Evolutionary conservation across 2,329 filamentous ascomycete species (phyloP).

Genomic region (Fusarium humuli): DNA sequence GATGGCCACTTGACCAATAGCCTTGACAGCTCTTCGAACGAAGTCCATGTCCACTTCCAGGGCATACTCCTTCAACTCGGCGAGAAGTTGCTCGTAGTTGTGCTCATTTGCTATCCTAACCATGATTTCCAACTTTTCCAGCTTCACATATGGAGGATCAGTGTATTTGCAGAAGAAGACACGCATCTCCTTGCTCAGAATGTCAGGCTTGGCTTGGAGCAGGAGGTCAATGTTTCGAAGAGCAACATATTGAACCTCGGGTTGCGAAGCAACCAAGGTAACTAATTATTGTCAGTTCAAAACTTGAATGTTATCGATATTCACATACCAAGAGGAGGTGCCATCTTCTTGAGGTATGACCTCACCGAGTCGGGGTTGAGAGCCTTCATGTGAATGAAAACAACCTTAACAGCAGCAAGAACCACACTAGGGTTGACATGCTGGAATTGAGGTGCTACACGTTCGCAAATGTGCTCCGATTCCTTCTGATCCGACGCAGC

Average conservation of each 20-base stretch:
- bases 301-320: not conserved
- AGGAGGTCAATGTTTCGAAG: constrained; percentile 95
- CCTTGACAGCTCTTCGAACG: constrained; percentile 91
- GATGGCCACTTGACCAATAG: constrained; percentile 97
- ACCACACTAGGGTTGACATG: constrained; percentile 98
- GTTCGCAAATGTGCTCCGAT: constrained; percentile 97
- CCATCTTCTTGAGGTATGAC: constrained; percentile 98
- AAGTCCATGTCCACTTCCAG: constrained; percentile 99
- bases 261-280: constrained; percentile 92
- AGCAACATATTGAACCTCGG: constrained; percentile 98
- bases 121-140: constrained; percentile 99
- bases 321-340: constrained; percentile 84
- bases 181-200: constrained; percentile 94
- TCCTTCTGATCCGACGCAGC: constrained; percentile 90
- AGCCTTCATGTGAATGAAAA: constrained; percentile 94
- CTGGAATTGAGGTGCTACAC: constrained; percentile 96
- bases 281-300: constrained; percentile 63
- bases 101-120: constrained; percentile 97
- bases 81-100: constrained; percentile 93
- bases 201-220: constrained; percentile 94
- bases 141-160: constrained; percentile 95
- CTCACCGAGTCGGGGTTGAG: constrained; percentile 81
- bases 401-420: constrained; percentile 95
- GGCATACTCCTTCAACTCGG: constrained; percentile 96
- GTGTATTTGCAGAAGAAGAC: constrained; percentile 99